Evolutionary conservation across 2,329 filamentous ascomycete genomes (phyloP).

Genomic region (Beauveria scarabaeidicola): DNA sequence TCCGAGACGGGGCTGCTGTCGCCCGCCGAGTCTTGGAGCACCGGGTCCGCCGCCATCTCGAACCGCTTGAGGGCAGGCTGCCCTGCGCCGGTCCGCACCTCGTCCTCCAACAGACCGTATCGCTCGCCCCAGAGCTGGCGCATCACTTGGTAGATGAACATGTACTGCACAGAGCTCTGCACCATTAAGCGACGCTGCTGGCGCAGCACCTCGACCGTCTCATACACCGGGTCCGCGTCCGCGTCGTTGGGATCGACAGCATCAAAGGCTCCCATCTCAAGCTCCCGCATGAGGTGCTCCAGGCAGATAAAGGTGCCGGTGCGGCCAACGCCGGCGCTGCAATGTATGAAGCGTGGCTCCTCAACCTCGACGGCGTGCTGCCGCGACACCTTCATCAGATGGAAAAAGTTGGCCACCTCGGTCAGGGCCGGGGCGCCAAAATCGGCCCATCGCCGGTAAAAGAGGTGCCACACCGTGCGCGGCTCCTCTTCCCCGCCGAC

Average conservation of each 20-base stretch:
- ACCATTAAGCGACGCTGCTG: slow-evolving; percentile 95
- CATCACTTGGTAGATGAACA: slow-evolving; percentile 83
- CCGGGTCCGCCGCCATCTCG: slow-evolving; percentile 40
- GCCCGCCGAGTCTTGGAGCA: slow-evolving; percentile 20
- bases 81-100: slow-evolving; percentile 22
- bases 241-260: slow-evolving; percentile 23
- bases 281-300: slow-evolving; percentile 80
- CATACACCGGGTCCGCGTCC: slow-evolving; percentile 58
- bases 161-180: slow-evolving; percentile 74
- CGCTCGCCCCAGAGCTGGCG: slow-evolving; percentile 64
- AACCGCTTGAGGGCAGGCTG: slow-evolving; percentile 46
- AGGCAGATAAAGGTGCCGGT: slow-evolving; percentile 94
- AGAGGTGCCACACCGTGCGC: slow-evolving; percentile 70
- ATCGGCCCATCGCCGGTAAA: slow-evolving; percentile 86
- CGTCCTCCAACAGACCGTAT: slow-evolving; percentile 35
- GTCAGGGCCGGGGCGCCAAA: slow-evolving; percentile 69
- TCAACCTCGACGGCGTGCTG: slow-evolving; percentile 43
- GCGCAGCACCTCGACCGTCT: slow-evolving; percentile 70
- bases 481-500: slow-evolving; percentile 36
- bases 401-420: slow-evolving; percentile 59
- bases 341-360: slow-evolving; percentile 68
- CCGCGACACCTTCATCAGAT: slow-evolving; percentile 59
- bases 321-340: slow-evolving; percentile 86
- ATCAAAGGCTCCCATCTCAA: slow-evolving; percentile 62
- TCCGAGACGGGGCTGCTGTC: slow-evolving; percentile 10